phyloP scores from a whole-genome alignment of 1,284 basidiomycete species.

The Rhodotorula sp. region DNA sequence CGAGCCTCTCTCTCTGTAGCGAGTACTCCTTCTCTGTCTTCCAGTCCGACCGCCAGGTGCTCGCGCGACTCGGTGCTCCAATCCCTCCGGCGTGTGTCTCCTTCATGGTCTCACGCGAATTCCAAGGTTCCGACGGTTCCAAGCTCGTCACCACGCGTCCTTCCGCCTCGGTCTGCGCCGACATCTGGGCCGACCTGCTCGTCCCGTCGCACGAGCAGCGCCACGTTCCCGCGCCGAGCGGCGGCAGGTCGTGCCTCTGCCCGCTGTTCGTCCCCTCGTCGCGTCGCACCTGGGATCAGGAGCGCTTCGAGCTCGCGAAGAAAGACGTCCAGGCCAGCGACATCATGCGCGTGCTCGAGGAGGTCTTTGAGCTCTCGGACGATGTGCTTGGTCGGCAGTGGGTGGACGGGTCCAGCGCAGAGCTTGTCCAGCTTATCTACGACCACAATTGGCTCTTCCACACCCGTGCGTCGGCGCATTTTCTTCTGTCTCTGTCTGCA shows the following conservation, averaged over 20 bases:
- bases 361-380: neutral
- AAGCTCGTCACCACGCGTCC: neutral
- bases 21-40: neutral
- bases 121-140: neutral
- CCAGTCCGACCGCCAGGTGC: neutral
- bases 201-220: neutral
- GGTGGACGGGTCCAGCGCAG: neutral
- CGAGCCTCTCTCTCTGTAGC: neutral
- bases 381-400: neutral
- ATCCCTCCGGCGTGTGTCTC: neutral
- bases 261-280: neutral
- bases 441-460: constrained; percentile 15
- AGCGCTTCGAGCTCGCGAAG: neutral
- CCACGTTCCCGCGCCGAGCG: neutral
- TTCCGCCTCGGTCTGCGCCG: neutral
- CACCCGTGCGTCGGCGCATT: constrained; percentile 2
- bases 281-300: neutral
- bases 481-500: neutral
- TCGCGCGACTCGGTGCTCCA: neutral
- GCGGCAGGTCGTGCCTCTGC: constrained; percentile 2
- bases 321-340: neutral
- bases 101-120: neutral
- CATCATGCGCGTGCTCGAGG: neutral
- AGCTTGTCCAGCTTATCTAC: neutral
- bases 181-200: neutral